Evolutionary conservation across 1,139 yeast species (phyloP), one percentile per base, ranked within the genome.

Genomic region (Candida glucosophila): DNA sequence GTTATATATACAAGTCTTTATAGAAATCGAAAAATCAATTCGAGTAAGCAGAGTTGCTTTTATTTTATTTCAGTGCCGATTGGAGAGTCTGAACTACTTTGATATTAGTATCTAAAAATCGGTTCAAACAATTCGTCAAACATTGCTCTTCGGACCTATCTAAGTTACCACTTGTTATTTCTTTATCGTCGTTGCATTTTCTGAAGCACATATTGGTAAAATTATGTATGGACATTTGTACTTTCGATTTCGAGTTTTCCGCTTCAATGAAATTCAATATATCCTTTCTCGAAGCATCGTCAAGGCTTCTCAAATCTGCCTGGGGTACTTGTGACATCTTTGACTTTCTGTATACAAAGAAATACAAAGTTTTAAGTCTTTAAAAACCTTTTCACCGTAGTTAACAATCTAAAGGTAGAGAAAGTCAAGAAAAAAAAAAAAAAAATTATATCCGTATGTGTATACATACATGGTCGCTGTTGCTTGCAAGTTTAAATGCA

Each of bases 121-220:
- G 61, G 58, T 82, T 80, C 41, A 86, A 72, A 51, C 96, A 88
- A 60, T 81, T 81, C 32, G 67, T 58, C 50, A 86, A 60, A 49
- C 96, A 88, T 22, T 62, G 54, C 40, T 79, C 83, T 52, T 88
- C 96, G 28, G 52, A 52, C 4, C 56, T 30, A 37, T 67, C 67
- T 37, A 86, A 60, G 27, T 60, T 58, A 22, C 70, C 70, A 28
- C 67, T 57, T 29, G 64, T 61, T 29, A 77, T 67, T 11, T 69
- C 58, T 27, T 41, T 48, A 34, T 55, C 48, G 25, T 69, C 58
- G 32, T 85, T 68, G 52, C 97, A 88, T 57, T 82, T 81, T 52
- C 79, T 81, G 65, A 85, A 88, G 52, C 97, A 88, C 67, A 79
- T 67, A 48, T 85, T 88, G 20, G 95, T 86, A 64, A 83, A 85